Percentiles rank a stretch among this genome's conserved stretches.
Evolutionary conservation across 1,139 yeast species (phyloP).

Genomic region (Trichomonascaceae sp.): DNA sequence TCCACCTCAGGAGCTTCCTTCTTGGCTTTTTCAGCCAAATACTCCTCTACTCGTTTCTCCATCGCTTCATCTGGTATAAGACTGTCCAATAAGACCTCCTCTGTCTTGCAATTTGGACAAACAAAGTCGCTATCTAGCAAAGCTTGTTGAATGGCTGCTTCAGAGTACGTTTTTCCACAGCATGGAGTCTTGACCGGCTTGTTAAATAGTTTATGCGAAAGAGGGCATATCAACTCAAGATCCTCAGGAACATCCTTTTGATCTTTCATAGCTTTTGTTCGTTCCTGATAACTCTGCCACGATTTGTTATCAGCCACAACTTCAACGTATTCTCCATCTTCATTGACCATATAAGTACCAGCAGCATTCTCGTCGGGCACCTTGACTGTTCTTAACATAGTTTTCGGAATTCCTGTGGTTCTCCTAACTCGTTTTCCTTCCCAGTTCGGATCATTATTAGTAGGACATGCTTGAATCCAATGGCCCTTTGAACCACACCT

Average conservation of each 20-base stretch:
- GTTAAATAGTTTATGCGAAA: constrained; percentile 54
- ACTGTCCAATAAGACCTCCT: constrained; percentile 71
- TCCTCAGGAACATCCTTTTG: constrained; percentile 47
- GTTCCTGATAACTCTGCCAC: constrained; percentile 75
- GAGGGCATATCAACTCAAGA: constrained; percentile 54
- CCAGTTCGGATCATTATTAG: constrained; percentile 85
- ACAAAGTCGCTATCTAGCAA: constrained; percentile 79
- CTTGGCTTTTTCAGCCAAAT: constrained; percentile 39
- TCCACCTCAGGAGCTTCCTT: constrained; percentile 17
- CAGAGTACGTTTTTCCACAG: constrained; percentile 57
- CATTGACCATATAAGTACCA: constrained; percentile 82
- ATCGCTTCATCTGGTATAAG: constrained; percentile 56
- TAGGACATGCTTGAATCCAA: constrained; percentile 95
- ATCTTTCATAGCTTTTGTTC: constrained; percentile 41
- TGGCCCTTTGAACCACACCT: constrained; percentile 96
- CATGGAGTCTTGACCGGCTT: constrained; percentile 87
- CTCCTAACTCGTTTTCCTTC: constrained; percentile 87
- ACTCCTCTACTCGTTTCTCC: constrained; percentile 48
- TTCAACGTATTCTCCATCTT: constrained; percentile 90
- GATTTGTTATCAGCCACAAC: constrained; percentile 92
- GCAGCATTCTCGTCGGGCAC: constrained; percentile 52
- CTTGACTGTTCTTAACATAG: constrained; percentile 78
- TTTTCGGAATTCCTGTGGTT: constrained; percentile 96
- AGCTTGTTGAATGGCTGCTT: constrained; percentile 60
- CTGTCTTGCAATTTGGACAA: constrained; percentile 79